Conservation (phyloP, 331 rosid genomes). For the Rosa hybrid region DNA sequence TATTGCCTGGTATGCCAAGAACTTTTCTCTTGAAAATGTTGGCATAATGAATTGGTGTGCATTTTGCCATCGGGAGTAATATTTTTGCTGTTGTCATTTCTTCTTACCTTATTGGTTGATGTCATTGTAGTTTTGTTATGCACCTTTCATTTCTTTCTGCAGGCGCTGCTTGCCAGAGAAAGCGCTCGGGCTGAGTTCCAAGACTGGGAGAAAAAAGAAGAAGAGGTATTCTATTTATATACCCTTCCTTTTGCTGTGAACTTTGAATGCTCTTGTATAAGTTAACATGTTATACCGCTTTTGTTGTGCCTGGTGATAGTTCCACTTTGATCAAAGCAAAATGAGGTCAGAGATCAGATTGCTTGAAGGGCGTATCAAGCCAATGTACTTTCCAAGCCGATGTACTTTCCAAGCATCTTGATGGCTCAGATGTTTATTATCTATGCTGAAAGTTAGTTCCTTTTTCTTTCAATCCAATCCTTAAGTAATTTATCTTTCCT, state of each 20-base stretch:
- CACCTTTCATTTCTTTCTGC: constrained; percentile 28
- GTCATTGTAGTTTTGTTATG: not conserved
- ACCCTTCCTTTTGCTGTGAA: not conserved
- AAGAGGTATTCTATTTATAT: constrained; percentile 59
- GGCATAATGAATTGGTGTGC: constrained; percentile 8
- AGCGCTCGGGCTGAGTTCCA: constrained; percentile 98
- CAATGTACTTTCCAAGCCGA: no score
- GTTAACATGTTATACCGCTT: not conserved
- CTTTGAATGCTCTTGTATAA: not conserved
- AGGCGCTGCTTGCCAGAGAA: constrained; percentile 96
- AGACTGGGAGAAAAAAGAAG: constrained; percentile 99
- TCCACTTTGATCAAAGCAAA: constrained; percentile 98
- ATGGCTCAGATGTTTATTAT: constrained; percentile 84
- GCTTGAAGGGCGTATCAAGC: constrained; percentile 95
- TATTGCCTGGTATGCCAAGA: constrained; percentile 13
- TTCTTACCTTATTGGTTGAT: not conserved
- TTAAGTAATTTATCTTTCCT: no score
- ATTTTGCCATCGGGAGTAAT: not conserved
- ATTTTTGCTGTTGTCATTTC: not conserved
- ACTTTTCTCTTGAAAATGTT: constrained; percentile 21
- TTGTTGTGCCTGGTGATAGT: constrained; percentile 41
- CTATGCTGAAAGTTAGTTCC: no score
- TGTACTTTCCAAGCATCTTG: constrained; percentile 80
- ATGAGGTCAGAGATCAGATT: constrained; percentile 96
- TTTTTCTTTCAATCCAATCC: no score